Conservation (phyloP, 345 rosid genomes). For the Anacardium occidentale region DNA sequence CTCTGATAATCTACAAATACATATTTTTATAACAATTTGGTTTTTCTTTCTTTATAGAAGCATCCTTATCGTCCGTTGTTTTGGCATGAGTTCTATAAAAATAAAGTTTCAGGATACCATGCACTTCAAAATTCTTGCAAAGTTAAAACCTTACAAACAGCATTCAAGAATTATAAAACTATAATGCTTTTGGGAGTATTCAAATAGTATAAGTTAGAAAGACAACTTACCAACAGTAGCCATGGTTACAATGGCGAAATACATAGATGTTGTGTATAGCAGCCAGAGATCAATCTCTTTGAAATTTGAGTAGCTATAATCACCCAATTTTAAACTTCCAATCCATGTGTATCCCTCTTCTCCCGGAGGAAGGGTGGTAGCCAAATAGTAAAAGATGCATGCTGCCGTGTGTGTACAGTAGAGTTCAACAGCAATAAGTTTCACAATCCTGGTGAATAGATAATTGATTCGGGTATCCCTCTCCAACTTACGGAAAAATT, state of each 20-base stretch:
- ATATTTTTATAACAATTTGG: background rate
- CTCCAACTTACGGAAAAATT: conserved; percentile 61
- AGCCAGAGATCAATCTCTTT: conserved; percentile 74
- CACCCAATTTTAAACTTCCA: conserved; percentile 82
- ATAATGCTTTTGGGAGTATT: background rate
- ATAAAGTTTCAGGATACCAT: background rate
- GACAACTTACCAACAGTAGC: conserved; percentile 74
- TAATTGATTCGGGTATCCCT: conserved; percentile 76
- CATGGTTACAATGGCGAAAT: conserved; percentile 89
- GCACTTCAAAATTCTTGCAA: background rate
- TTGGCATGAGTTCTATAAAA: background rate
- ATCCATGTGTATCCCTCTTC: conserved; percentile 86
- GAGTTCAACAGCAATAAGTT: conserved; percentile 70
- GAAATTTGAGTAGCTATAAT: conserved; percentile 65
- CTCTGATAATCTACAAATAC: background rate
- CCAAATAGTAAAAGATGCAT: conserved; percentile 81
- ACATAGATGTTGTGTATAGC: conserved; percentile 75
- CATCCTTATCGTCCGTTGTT: background rate
- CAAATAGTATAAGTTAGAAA: conserved; percentile 1
- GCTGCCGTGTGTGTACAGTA: conserved; percentile 92
- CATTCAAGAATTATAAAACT: background rate
- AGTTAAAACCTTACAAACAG: too few relatives aligned
- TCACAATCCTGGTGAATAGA: conserved; percentile 67
- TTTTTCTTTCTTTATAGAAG: background rate
- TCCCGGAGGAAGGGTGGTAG: conserved; percentile 65